Conservation (phyloP, 257 asterid species). For the Petunia axillaris region DNA sequence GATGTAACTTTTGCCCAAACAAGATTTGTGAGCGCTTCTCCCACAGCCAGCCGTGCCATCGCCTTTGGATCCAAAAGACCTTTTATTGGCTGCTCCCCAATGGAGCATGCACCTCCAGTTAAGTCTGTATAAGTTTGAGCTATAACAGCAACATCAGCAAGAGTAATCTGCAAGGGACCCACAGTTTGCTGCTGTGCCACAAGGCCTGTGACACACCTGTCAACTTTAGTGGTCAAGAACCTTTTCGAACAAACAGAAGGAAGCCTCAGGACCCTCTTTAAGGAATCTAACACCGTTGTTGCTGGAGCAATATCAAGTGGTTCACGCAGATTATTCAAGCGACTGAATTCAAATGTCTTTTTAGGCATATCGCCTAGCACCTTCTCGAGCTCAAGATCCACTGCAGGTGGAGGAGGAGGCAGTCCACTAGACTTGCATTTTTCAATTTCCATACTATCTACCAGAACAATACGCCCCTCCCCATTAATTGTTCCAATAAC, state of each 20-base stretch:
- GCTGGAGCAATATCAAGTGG: constrained; percentile 91
- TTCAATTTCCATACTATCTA: constrained; percentile 65
- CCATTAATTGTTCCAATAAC: constrained; percentile 87
- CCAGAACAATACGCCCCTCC: constrained; percentile 69
- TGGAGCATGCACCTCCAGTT: constrained; percentile 93
- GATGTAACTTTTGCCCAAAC: constrained; percentile 91
- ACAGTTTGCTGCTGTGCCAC: constrained; percentile 99
- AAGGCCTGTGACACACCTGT: constrained; percentile 93
- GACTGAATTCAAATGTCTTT: constrained; percentile 82
- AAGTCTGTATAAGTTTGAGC: constrained; percentile 76
- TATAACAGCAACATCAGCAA: constrained; percentile 86
- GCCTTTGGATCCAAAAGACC: constrained; percentile 90
- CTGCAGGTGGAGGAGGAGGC: constrained; percentile 85
- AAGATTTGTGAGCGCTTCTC: constrained; percentile 92
- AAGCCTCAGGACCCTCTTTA: constrained; percentile 83
- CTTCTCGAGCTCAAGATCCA: constrained; percentile 93
- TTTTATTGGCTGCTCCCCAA: constrained; percentile 90
- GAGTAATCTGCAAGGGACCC: constrained; percentile 91
- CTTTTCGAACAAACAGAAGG: constrained; percentile 90
- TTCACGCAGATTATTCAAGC: constrained; percentile 46
- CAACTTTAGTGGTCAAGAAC: constrained; percentile 91
- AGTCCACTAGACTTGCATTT: constrained; percentile 52
- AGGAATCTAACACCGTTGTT: constrained; percentile 60
- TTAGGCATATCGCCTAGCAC: constrained; percentile 99
- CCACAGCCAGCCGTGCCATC: constrained; percentile 90